Evolutionary conservation across 2,329 filamentous ascomycete genomes (phyloP), one percentile per base, ranked within the genome.

Genomic region (Cylindrodendrum hubeiense): DNA sequence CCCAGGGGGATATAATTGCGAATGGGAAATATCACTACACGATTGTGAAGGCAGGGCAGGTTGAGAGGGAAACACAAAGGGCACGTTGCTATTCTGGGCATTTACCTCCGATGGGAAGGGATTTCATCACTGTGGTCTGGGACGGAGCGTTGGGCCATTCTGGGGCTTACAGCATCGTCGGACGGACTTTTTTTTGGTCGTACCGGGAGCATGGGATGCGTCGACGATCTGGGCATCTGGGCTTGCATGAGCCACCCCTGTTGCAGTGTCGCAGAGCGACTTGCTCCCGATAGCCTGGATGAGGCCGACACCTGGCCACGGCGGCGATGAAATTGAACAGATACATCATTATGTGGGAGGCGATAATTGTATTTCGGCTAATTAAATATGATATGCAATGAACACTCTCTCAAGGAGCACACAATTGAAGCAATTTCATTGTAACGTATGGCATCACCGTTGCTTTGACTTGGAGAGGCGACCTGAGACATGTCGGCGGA

Each of bases 201-300:
- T 49, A 47, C 54, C 47, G 46, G 44, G 52, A 43, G 43, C 24
- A 56, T 51, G 46, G 52, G 30, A 60, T 64, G 43, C 37, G 43
- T 60, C 50, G 49, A 39, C 49, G 46, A 63, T 63, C 46, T 30
- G 49, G 34, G 51, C 43, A 50, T 58, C 53, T 37, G 51, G 61
- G 55, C 62, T 55, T 67, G 61, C 65, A 67, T 65, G 41, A 56
- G 60, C 56, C 47, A 67, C 52, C 57, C 65, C 60, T 64, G 60
- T 26, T 50, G 49, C 58, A 57, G 41, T 37, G 41, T 58, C 43
- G 49, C 44, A 39, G 39, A 28, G 49, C 39, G 41, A 62, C 34
- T 62, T 47, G 58, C 47, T 49, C 50, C 53, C 47, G 33, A 54
- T n/a, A 53, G 39, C 47, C 22, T 34, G 59, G 63, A 55, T 30